Percentiles rank a stretch among this genome's conserved stretches.
These are phyloP conservation scores for Pogostemon cablin DNA, from an alignment of 257 asterid species.

Conservation along the genomic window DNA sequence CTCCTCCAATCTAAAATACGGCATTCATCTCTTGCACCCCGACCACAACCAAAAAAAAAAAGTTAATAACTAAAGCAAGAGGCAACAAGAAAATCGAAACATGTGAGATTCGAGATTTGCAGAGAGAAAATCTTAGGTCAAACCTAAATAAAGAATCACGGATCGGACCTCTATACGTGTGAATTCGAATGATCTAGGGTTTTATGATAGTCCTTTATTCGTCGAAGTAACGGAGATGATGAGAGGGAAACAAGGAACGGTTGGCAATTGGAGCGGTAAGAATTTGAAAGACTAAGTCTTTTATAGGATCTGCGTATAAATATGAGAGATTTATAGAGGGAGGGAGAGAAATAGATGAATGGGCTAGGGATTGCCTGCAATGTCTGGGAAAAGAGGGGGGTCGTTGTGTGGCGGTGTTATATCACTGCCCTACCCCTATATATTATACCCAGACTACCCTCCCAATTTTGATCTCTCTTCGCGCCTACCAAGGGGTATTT, in stretches of 20 bases:
- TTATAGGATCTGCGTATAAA: conserved; percentile 41
- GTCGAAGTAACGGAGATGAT: conserved; percentile 5
- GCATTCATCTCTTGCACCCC: neutral
- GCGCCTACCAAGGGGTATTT: conserved; percentile 1
- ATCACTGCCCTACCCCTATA: conserved; percentile 22
- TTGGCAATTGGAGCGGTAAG: conserved; percentile 43
- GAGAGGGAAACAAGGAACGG: conserved; percentile 11
- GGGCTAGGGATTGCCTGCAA: conserved; percentile 24
- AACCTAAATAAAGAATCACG: neutral
- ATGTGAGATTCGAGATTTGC: neutral
- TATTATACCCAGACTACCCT: conserved; percentile 36
- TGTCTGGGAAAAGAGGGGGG: conserved; percentile 26
- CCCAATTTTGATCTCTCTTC: neutral
- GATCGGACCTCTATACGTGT: conserved; percentile 38
- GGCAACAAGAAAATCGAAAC: neutral
- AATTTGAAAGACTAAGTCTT: conserved; percentile 45
- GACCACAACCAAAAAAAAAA: neutral
- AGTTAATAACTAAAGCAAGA: neutral
- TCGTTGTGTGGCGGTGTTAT: conserved; percentile 31
- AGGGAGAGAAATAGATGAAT: conserved; percentile 8
- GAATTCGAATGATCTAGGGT: conserved; percentile 47
- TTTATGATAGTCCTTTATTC: conserved; percentile 4
- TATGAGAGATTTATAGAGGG: conserved; percentile 32
- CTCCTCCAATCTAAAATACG: neutral
- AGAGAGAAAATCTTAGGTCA: neutral